phyloP scores from a whole-genome alignment of 805 yeast genomes.

The Ogataea naganishii region DNA sequence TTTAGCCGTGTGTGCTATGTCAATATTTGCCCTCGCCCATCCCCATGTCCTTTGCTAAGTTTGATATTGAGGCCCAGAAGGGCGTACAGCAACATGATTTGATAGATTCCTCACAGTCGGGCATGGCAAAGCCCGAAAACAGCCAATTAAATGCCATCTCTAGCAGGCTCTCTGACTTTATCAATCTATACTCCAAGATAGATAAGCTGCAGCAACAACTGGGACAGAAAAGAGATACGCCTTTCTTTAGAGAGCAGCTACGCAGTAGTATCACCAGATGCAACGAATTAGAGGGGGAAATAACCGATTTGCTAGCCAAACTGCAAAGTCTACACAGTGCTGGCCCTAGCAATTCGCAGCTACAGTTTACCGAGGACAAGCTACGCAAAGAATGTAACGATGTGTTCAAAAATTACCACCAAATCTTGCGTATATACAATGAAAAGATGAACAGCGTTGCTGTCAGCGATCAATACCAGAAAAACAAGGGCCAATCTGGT shows the following conservation, averaged over 20 bases:
- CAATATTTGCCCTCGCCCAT: too few relatives aligned
- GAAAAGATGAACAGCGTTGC: constrained; percentile 36
- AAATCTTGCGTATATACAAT: constrained; percentile 35
- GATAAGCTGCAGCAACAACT: constrained; percentile 39
- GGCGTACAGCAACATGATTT: constrained; percentile 9
- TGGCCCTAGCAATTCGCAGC: constrained; percentile 6
- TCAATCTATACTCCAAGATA: constrained; percentile 38
- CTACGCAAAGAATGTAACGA: constrained; percentile 47
- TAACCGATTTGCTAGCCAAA: constrained; percentile 8
- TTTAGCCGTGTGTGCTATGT: too few relatives aligned
- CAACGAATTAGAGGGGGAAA: constrained; percentile 8
- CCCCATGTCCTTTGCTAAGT: constrained; percentile 51
- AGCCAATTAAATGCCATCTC: constrained; percentile 10
- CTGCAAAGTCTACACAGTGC: constrained; percentile 4
- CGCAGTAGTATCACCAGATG: constrained; percentile 14
- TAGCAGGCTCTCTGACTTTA: constrained; percentile 31
- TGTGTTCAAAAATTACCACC: constrained; percentile 36
- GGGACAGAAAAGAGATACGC: constrained; percentile 44
- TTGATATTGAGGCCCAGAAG: constrained; percentile 41
- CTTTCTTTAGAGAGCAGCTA: constrained; percentile 25
- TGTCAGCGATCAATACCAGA: constrained; percentile 20
- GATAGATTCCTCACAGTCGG: too few relatives aligned
- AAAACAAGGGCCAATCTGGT: constrained; percentile 5
- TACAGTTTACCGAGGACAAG: constrained; percentile 37
- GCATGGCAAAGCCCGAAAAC: too few relatives aligned